phyloP scores from a whole-genome alignment of 2,329 filamentous ascomycete species.

The Fusarium decemcellulare region DNA sequence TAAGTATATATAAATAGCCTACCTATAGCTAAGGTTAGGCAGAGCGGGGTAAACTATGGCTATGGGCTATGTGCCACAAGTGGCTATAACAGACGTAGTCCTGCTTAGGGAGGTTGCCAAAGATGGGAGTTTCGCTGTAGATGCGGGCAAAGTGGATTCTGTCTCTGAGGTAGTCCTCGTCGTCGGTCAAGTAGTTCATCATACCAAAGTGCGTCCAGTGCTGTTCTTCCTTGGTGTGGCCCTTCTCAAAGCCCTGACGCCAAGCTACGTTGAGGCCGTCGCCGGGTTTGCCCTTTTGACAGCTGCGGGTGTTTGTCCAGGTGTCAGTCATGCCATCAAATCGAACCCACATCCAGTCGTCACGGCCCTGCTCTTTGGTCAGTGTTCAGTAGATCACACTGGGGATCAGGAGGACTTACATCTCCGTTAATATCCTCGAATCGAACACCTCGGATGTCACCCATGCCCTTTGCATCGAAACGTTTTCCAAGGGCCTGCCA shows the following conservation, averaged over 20 bases:
- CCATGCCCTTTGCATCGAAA: neutral
- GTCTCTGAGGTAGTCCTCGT: neutral
- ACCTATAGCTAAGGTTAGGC: no score
- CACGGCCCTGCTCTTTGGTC: slow-evolving; percentile 22
- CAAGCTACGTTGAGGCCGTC: slow-evolving; percentile 40
- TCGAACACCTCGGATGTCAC: neutral
- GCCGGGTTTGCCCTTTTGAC: slow-evolving; percentile 16
- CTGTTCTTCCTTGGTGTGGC: slow-evolving; percentile 7
- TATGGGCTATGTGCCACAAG: no score
- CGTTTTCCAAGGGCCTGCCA: neutral
- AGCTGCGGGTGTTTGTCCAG: slow-evolving; percentile 43
- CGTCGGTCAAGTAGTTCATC: neutral
- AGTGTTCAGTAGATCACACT: neutral
- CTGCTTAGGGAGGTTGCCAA: slow-evolving; percentile 10
- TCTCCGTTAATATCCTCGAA: neutral
- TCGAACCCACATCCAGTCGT: slow-evolving; percentile 42
- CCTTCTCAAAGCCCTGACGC: slow-evolving; percentile 28
- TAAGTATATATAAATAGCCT: no score
- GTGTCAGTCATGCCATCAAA: slow-evolving; percentile 32
- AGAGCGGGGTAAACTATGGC: no score
- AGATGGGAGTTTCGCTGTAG: slow-evolving; percentile 13
- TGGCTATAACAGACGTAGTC: slow-evolving; percentile 31
- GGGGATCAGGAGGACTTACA: neutral
- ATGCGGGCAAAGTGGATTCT: slow-evolving; percentile 25
- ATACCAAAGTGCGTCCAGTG: slow-evolving; percentile 23